Conservation (phyloP, 1,139 yeast genomes). For the Scheffersomyces illinoinensis region DNA sequence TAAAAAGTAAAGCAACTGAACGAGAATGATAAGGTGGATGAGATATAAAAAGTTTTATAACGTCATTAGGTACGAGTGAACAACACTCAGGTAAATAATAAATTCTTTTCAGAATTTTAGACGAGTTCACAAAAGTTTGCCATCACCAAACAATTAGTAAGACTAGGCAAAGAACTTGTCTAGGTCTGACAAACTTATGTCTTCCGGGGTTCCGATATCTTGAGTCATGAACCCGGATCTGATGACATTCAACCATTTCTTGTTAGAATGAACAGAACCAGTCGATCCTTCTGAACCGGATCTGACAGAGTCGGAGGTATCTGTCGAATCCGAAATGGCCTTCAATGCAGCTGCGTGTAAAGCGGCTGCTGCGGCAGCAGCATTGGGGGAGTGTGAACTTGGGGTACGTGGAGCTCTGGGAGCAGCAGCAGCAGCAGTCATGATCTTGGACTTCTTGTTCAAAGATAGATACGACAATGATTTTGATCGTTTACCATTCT, state of each 20-base stretch:
- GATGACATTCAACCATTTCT: constrained; percentile 69
- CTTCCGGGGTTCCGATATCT: constrained; percentile 78
- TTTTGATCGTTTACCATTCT: constrained; percentile 59
- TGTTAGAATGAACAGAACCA: constrained; percentile 31
- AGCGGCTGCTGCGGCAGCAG: constrained; percentile 75
- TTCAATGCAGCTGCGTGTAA: constrained; percentile 70
- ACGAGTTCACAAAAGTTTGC: not conserved
- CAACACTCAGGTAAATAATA: not conserved
- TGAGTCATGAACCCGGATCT: constrained; percentile 73
- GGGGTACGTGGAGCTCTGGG: constrained; percentile 71
- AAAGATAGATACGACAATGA: constrained; percentile 57
- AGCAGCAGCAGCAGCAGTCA: constrained; percentile 84
- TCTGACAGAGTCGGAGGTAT: constrained; percentile 17
- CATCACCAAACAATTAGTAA: not conserved
- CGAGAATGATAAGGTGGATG: not conserved
- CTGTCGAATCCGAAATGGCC: constrained; percentile 41
- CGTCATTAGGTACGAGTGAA: not conserved
- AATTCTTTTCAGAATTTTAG: not conserved
- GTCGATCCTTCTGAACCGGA: constrained; percentile 2
- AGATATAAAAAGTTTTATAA: not conserved
- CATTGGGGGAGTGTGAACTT: constrained; percentile 56
- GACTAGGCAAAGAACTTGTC: constrained; percentile 53
- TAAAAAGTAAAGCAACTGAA: not conserved
- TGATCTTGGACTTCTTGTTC: constrained; percentile 50
- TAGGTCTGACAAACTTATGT: constrained; percentile 68